Evolutionary conservation across 768 basidiomycete genomes (phyloP).

Genomic region (Stropharia rugosoannulata): DNA sequence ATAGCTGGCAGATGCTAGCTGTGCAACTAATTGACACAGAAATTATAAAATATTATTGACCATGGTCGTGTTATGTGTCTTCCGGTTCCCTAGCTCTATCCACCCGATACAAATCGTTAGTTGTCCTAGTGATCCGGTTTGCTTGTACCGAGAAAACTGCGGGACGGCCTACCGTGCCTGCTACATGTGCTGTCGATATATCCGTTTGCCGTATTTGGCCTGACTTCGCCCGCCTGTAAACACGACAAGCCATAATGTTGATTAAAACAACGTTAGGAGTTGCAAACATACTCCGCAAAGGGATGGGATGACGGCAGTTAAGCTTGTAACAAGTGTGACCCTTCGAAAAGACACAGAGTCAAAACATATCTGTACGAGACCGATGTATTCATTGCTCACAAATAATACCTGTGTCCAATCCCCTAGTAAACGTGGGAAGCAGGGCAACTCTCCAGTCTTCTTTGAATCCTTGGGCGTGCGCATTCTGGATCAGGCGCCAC

Average conservation of each 20-base stretch:
- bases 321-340: conserved; percentile 1
- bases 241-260: conserved; percentile 7
- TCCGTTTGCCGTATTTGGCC: neutral
- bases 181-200: neutral
- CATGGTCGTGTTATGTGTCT: no score
- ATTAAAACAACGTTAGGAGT: conserved; percentile 2
- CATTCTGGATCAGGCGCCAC: conserved; percentile 19
- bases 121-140: neutral
- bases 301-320: conserved; percentile 1
- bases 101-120: neutral
- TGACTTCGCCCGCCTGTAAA: conserved; percentile 4
- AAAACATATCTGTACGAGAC: neutral
- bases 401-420: conserved; percentile 29
- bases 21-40: no score
- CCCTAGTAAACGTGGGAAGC: conserved; percentile 23
- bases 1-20: no score
- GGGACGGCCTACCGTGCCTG: neutral
- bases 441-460: conserved; percentile 12
- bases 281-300: conserved; percentile 1
- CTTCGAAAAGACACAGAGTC: neutral
- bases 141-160: neutral
- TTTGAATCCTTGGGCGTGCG: conserved; percentile 7
- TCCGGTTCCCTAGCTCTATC: conserved; percentile 2
- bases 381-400: neutral
- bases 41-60: neutral